Conservation (phyloP, 352 stramenopile genomes). For the Aphanomyces astaci region DNA sequence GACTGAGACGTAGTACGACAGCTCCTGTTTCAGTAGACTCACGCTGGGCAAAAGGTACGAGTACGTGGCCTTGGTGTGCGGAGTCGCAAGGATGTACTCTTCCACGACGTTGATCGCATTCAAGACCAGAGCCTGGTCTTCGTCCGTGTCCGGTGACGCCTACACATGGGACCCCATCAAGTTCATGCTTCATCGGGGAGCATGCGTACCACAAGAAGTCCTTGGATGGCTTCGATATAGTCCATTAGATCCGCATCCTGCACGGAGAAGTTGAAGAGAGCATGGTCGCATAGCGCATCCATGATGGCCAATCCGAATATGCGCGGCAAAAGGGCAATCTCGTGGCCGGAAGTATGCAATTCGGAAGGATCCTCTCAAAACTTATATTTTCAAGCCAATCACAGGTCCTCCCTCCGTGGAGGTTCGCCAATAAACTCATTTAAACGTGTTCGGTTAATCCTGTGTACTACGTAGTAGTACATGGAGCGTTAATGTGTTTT, state of each 20-base stretch:
- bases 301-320: slow-evolving; percentile 4
- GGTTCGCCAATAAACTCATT: too few relatives aligned
- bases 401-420: neutral
- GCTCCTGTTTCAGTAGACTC: neutral
- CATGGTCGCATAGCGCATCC: slow-evolving; percentile 17
- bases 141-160: neutral
- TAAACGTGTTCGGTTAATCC: neutral
- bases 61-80: neutral
- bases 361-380: neutral
- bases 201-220: slow-evolving; percentile 3
- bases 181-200: neutral
- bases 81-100: slow-evolving; percentile 8
- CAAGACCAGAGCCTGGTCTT: neutral
- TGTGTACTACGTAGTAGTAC: too few relatives aligned
- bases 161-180: neutral
- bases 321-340: neutral
- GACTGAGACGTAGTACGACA: neutral
- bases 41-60: slow-evolving; percentile 7
- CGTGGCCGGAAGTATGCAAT: neutral
- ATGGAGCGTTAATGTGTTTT: too few relatives aligned
- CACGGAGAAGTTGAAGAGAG: slow-evolving; percentile 18
- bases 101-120: slow-evolving; percentile 10
- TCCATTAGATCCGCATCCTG: neutral
- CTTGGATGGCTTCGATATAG: neutral
- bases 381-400: neutral